Percentiles rank a stretch among this genome's conserved stretches.
phyloP scores from a whole-genome alignment of 495 filamentous ascomycete genomes.

The Daldinia concentrica region DNA sequence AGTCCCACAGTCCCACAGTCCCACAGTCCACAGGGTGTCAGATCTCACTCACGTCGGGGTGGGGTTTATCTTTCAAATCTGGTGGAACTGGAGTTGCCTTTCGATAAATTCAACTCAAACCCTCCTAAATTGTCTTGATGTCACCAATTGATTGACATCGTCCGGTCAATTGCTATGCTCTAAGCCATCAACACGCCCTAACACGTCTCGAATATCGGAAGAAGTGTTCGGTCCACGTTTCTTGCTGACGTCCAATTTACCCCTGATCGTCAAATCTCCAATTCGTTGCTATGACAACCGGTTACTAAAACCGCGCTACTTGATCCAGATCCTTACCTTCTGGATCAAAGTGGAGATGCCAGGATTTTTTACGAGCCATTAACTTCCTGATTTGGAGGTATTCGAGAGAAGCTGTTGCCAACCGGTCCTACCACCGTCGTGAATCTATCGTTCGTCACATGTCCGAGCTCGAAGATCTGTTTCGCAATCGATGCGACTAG shows the following conservation, averaged over 20 bases:
- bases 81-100: slow-evolving; percentile 8
- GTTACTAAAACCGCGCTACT: slow-evolving; percentile 30
- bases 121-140: slow-evolving; percentile 12
- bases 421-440: slow-evolving; percentile 16
- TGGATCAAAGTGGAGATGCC: slow-evolving; percentile 36
- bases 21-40: slow-evolving; percentile 21
- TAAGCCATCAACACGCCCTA: slow-evolving; percentile 16
- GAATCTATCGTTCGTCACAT: slow-evolving; percentile 31
- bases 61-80: slow-evolving; percentile 14
- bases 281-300: slow-evolving; percentile 47
- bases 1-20: background rate
- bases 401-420: slow-evolving; percentile 16
- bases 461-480: slow-evolving; percentile 20
- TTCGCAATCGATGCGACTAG: slow-evolving; percentile 19
- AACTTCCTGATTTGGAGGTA: slow-evolving; percentile 20
- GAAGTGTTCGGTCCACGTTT: slow-evolving; percentile 12
- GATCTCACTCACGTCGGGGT: slow-evolving; percentile 17
- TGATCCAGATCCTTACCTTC: slow-evolving; percentile 20
- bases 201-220: slow-evolving; percentile 15
- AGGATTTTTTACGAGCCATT: slow-evolving; percentile 35
- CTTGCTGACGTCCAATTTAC: slow-evolving; percentile 34
- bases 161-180: slow-evolving; percentile 7
- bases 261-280: slow-evolving; percentile 41
- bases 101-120: slow-evolving; percentile 32
- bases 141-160: slow-evolving; percentile 29